These are phyloP conservation scores for Umbelopsis sp. DNA, from an alignment of 192 early-diverging fungal species.

Conservation along the genomic window DNA sequence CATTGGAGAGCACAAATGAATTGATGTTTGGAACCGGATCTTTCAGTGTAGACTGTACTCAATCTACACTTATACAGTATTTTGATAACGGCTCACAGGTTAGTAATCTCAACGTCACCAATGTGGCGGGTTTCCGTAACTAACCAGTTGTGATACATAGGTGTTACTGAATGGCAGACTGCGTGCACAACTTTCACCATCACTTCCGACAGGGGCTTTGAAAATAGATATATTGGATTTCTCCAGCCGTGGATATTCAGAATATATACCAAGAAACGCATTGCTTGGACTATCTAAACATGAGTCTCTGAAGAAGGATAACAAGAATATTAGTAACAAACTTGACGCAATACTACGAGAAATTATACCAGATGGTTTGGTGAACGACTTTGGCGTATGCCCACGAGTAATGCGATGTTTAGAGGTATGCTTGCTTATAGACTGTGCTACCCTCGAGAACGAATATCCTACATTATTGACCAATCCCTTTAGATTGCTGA, in stretches of 20 bases:
- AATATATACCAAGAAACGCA: slow-evolving; percentile 16
- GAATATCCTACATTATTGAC: too few relatives aligned
- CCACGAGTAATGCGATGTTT: slow-evolving; percentile 17
- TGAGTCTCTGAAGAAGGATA: slow-evolving; percentile 10
- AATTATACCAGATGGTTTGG: slow-evolving; percentile 5
- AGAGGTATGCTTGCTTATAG: background rate
- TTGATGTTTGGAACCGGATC: slow-evolving; percentile 22
- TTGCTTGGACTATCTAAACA: slow-evolving; percentile 7
- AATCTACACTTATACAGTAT: slow-evolving; percentile 22
- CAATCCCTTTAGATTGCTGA: background rate
- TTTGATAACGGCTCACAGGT: slow-evolving; percentile 28
- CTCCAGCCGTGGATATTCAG: slow-evolving; percentile 3
- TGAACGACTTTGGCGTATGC: slow-evolving; percentile 6
- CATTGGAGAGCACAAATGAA: slow-evolving; percentile 27
- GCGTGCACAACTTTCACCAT: slow-evolving; percentile 10
- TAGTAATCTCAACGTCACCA: background rate
- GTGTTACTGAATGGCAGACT: background rate
- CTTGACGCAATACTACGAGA: slow-evolving; percentile 3
- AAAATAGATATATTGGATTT: slow-evolving; percentile 14
- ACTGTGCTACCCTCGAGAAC: too few relatives aligned
- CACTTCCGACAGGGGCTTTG: background rate
- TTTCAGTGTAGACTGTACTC: slow-evolving; percentile 28
- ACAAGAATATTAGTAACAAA: slow-evolving; percentile 9
- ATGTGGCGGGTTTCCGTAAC: background rate
- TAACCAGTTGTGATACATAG: background rate